phyloP scores from a whole-genome alignment of 2,329 filamentous ascomycete species.

The Dothidotthia symphoricarpi region DNA sequence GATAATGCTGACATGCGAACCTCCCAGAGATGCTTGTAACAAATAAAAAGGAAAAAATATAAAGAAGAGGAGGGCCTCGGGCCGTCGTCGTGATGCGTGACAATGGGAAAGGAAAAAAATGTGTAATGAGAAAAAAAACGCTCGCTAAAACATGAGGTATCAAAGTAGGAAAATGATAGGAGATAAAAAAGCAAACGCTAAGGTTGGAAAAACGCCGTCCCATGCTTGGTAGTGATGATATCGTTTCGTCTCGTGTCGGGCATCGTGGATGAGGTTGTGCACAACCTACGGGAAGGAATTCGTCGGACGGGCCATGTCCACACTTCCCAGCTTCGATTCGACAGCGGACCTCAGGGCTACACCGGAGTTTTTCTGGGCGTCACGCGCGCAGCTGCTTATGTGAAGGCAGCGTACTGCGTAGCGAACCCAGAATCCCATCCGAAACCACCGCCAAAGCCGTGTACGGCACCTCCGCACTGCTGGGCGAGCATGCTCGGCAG shows the following conservation, averaged over 20 bases:
- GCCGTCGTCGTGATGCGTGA: slow-evolving; percentile 33
- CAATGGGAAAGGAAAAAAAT: slow-evolving; percentile 45
- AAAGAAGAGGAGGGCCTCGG: slow-evolving; percentile 41
- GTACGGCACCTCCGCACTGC: slow-evolving; percentile 66
- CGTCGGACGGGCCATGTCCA: slow-evolving; percentile 46
- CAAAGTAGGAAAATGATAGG: too few relatives aligned
- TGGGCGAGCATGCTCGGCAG: slow-evolving; percentile 85
- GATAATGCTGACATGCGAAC: slow-evolving; percentile 47
- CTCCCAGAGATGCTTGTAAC: slow-evolving; percentile 46
- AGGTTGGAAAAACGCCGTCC: slow-evolving; percentile 52
- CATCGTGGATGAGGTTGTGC: slow-evolving; percentile 42
- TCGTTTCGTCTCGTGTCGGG: slow-evolving; percentile 48
- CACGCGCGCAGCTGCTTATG: slow-evolving; percentile 57
- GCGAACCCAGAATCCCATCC: slow-evolving; percentile 88
- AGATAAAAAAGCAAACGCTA: slow-evolving; percentile 6
- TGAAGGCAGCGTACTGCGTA: slow-evolving; percentile 68
- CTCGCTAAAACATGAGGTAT: slow-evolving; percentile 40
- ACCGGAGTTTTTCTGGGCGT: too few relatives aligned
- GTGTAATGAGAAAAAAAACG: slow-evolving; percentile 43
- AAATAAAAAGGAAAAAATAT: slow-evolving; percentile 24
- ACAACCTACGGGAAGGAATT: slow-evolving; percentile 33
- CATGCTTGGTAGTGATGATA: slow-evolving; percentile 48
- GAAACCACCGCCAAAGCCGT: slow-evolving; percentile 69
- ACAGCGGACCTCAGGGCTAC: slow-evolving; percentile 24
- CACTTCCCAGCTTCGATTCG: slow-evolving; percentile 37